These are phyloP conservation scores for Pterula multifida DNA, from an alignment of 1,284 basidiomycete genomes.

Conservation along the genomic window DNA sequence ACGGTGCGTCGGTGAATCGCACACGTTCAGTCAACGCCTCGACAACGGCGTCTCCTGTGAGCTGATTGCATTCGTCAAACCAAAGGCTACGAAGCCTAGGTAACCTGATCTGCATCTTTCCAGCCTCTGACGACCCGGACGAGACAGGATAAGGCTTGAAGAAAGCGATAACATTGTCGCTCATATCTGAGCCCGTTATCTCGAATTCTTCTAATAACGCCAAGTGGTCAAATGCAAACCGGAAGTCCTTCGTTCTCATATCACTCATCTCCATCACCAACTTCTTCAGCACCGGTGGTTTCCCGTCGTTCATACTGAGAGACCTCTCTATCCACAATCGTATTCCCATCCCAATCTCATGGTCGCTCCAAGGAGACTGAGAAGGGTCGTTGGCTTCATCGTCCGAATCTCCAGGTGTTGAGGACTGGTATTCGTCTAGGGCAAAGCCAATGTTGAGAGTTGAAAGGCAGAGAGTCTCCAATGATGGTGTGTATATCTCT, in stretches of 20 bases:
- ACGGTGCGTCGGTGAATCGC: slow-evolving; percentile 31
- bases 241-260: slow-evolving; percentile 69
- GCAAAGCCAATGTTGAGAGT: slow-evolving; percentile 53
- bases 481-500: slow-evolving; percentile 40
- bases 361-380: slow-evolving; percentile 63
- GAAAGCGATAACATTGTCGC: slow-evolving; percentile 49
- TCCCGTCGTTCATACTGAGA: neutral
- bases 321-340: slow-evolving; percentile 35
- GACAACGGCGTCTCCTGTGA: slow-evolving; percentile 46
- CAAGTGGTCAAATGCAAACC: slow-evolving; percentile 48
- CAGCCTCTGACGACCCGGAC: neutral
- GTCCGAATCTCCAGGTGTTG: slow-evolving; percentile 53
- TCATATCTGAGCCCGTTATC: slow-evolving; percentile 71
- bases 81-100: slow-evolving; percentile 39
- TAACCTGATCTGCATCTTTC: slow-evolving; percentile 25
- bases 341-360: slow-evolving; percentile 67
- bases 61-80: slow-evolving; percentile 48
- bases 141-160: slow-evolving; percentile 29
- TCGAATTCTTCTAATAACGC: slow-evolving; percentile 43
- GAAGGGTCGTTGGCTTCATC: slow-evolving; percentile 63
- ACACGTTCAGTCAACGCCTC: slow-evolving; percentile 36
- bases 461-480: slow-evolving; percentile 46
- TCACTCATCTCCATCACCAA: slow-evolving; percentile 59
- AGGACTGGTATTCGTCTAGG: slow-evolving; percentile 20
- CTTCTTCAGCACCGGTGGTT: neutral